A percentile compares a stretch with the other conserved stretches of the same genome.
These are phyloP conservation scores for Colletotrichum destructivum DNA, from an alignment of 2,329 filamentous ascomycete genomes.

Conservation along the genomic window DNA sequence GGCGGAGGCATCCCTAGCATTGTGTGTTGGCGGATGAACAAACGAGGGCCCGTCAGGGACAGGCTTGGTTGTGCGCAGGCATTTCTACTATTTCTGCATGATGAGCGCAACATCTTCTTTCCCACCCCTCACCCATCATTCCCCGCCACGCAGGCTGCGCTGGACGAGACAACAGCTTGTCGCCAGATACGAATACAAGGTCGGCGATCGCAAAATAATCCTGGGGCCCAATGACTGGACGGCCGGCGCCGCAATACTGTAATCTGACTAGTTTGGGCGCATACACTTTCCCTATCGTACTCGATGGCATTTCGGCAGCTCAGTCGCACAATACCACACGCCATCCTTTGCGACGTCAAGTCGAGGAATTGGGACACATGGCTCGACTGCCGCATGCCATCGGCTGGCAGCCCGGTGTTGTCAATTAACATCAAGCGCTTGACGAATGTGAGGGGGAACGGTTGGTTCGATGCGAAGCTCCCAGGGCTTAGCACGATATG, in stretches of 20 bases:
- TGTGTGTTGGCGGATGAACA: slow-evolving; percentile 24
- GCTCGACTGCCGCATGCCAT: slow-evolving; percentile 21
- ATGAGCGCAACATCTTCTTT: slow-evolving; percentile 47
- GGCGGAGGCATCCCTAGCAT: slow-evolving; percentile 7
- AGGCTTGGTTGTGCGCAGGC: slow-evolving; percentile 32
- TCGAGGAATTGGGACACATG: slow-evolving; percentile 23
- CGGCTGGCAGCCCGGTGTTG: not conserved
- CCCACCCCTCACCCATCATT: slow-evolving; percentile 45
- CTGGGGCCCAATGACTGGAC: slow-evolving; percentile 5
- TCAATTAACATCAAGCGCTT: slow-evolving; percentile 6
- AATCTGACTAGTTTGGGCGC: slow-evolving; percentile 38
- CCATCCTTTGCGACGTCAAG: slow-evolving; percentile 13
- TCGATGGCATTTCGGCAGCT: slow-evolving; percentile 3
- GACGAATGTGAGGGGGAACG: not conserved
- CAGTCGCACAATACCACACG: slow-evolving; percentile 19
- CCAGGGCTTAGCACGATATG: slow-evolving; percentile 31
- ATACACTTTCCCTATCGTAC: slow-evolving; percentile 17
- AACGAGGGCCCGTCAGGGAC: slow-evolving; percentile 25
- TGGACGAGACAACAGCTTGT: slow-evolving; percentile 10
- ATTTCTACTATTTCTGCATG: slow-evolving; percentile 37
- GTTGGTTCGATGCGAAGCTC: slow-evolving; percentile 24
- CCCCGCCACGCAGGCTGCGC: slow-evolving; percentile 50
- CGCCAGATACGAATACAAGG: slow-evolving; percentile 10
- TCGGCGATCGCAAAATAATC: not conserved
- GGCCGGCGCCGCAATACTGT: slow-evolving; percentile 15